Percentiles rank a stretch among this genome's conserved stretches.
Evolutionary conservation across 306 rosid genomes (phyloP).

Genomic region (Rosa multiflora): DNA sequence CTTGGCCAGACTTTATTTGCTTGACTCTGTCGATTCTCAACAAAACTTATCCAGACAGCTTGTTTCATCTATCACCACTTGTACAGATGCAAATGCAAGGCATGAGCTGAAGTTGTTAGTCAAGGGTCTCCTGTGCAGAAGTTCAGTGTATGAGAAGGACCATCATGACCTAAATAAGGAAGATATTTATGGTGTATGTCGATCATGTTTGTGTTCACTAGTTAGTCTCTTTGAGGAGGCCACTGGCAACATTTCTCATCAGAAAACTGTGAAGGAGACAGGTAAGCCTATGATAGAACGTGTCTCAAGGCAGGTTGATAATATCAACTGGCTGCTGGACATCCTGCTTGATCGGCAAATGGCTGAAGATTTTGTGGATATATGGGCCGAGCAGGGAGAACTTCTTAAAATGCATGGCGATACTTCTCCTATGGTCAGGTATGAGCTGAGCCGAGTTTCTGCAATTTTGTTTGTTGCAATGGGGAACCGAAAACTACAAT

Average conservation of each 20-base stretch:
- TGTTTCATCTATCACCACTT: slow-evolving; percentile 66
- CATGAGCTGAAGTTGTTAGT: slow-evolving; percentile 67
- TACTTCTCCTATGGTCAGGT: slow-evolving; percentile 75
- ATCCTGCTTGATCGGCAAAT: slow-evolving; percentile 78
- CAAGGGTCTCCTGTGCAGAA: slow-evolving; percentile 79
- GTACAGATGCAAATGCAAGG: slow-evolving; percentile 67
- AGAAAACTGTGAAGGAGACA: slow-evolving; percentile 40
- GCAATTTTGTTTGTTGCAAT: slow-evolving; percentile 69
- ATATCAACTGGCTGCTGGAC: slow-evolving; percentile 80
- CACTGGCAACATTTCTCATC: slow-evolving; percentile 18
- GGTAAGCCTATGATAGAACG: slow-evolving; percentile 63
- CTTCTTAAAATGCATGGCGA: slow-evolving; percentile 60
- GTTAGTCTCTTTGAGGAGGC: slow-evolving; percentile 63
- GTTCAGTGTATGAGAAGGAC: slow-evolving; percentile 77
- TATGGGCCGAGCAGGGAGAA: slow-evolving; percentile 69
- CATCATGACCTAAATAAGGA: slow-evolving; percentile 63
- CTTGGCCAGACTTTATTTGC: slow-evolving; percentile 60
- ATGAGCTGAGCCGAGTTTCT: slow-evolving; percentile 79
- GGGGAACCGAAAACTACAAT: slow-evolving; percentile 73
- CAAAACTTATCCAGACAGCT: slow-evolving; percentile 56
- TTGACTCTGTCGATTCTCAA: slow-evolving; percentile 43
- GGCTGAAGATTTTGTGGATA: slow-evolving; percentile 77
- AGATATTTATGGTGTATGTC: slow-evolving; percentile 62
- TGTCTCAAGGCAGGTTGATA: slow-evolving; percentile 68
- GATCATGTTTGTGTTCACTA: slow-evolving; percentile 56